Conservation (phyloP, 2,329 filamentous ascomycete species). For the Dothideomycetes sp. region DNA sequence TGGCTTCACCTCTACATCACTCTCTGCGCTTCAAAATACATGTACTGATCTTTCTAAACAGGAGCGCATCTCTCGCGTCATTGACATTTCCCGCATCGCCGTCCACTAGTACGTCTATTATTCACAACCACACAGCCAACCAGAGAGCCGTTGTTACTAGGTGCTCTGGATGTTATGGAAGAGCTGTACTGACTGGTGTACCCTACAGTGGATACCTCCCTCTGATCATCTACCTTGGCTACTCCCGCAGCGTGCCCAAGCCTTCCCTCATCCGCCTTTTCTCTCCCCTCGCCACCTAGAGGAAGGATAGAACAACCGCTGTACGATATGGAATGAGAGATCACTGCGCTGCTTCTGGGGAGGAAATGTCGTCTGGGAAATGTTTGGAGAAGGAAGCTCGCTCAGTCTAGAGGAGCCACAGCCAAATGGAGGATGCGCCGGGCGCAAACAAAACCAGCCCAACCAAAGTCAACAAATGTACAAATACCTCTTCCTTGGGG, state of each 20-base stretch:
- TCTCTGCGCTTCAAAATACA: not conserved
- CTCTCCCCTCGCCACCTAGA: conserved; percentile 13
- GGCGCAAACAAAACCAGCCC: too few relatives aligned
- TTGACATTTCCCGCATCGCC: conserved; percentile 84
- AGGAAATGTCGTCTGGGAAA: too few relatives aligned
- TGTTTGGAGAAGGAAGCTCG: too few relatives aligned
- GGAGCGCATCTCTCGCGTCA: conserved; percentile 97
- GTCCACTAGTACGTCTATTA: conserved; percentile 73
- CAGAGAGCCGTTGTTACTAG: conserved; percentile 15
- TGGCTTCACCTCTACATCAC: conserved; percentile 11
- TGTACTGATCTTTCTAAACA: conserved; percentile 32
- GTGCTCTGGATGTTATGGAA: not conserved
- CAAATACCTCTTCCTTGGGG: not conserved
- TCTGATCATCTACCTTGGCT: conserved; percentile 92
- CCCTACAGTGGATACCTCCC: conserved; percentile 76
- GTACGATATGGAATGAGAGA: not conserved
- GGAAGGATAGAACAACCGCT: not conserved
- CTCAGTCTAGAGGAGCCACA: too few relatives aligned
- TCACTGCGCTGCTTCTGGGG: not conserved
- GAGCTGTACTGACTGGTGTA: not conserved
- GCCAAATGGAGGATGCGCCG: too few relatives aligned
- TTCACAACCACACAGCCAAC: not conserved
- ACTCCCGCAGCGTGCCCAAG: conserved; percentile 85
- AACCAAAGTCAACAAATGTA: not conserved
- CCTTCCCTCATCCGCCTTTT: conserved; percentile 58